Evolutionary conservation across 2,329 filamentous ascomycete species (phyloP), one percentile per base, ranked within the genome.

Genomic region (Colletotrichum sp.): DNA sequence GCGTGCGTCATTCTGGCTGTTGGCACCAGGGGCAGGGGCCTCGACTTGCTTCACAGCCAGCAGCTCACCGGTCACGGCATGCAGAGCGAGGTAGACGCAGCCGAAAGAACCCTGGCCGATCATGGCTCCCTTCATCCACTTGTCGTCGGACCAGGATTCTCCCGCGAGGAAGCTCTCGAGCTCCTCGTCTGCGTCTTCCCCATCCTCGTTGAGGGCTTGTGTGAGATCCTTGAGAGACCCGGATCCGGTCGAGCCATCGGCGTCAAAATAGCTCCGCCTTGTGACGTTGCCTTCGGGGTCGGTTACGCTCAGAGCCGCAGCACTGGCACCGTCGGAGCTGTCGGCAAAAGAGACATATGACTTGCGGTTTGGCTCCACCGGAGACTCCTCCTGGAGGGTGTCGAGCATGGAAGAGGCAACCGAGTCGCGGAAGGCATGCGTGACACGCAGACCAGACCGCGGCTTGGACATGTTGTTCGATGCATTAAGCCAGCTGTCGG

Each of bases 21-120:
- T 94, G 72, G 93, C 92, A 32, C 94, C 93, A 0, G 95, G 90
- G 4, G 91, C 94, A 5, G 96, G 96, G 72, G 98, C 92, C 86
- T 99, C 96, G 69, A 99, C 97, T 86, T 99, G 97, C 88, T 99
- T 99, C 76, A 99, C 97, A 27, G 97, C 97, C 88, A 99, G 95
- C 59, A 99, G 93, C 86, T 99, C 97, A 82, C 96, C 97, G 22
- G 97, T 99, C 71, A 99, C 94, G 67, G 97, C 95, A 84, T 99
- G 97, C 36, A 99, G 90, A 30, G 97, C 97, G 65, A 99, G 90
- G 86, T 98, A 99, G 69, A 99, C 97, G 80, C 94, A 96, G 81
- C 97, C 97, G 82, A 99, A 99, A 6, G 96, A 98, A 78, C 97
- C 97, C 85, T 98, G 96, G 36, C 97, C 97, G 79, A 99, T 99